These are phyloP conservation scores for Scheffersomyces amazonensis DNA, from an alignment of 805 yeast genomes.

Conservation along the genomic window DNA sequence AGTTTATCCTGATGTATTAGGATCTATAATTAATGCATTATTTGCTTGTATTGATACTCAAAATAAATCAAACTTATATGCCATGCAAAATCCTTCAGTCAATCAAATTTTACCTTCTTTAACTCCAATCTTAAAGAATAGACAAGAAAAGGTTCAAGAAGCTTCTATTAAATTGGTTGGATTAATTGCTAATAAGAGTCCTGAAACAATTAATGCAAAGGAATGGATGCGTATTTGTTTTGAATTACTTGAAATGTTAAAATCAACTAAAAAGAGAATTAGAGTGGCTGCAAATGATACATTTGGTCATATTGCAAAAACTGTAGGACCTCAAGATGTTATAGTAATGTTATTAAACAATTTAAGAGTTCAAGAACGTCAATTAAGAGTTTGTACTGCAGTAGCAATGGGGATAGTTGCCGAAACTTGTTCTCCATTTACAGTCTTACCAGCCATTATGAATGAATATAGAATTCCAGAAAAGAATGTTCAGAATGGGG, in stretches of 20 bases:
- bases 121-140: constrained; percentile 86
- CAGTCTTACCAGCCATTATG: constrained; percentile 92
- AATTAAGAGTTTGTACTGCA: constrained; percentile 92
- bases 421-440: constrained; percentile 86
- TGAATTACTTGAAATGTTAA: constrained; percentile 84
- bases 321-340: constrained; percentile 96
- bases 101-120: constrained; percentile 80
- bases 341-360: constrained; percentile 79
- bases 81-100: constrained; percentile 62
- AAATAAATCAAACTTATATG: constrained; percentile 56
- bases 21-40: constrained; percentile 76
- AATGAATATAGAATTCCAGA: constrained; percentile 93
- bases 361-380: constrained; percentile 91
- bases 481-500: constrained; percentile 92
- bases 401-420: constrained; percentile 98
- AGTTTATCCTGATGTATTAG: constrained; percentile 89
- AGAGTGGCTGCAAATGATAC: constrained; percentile 85
- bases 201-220: constrained; percentile 80
- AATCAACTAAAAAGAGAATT: constrained; percentile 72
- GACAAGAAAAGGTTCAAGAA: constrained; percentile 89
- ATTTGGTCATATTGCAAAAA: constrained; percentile 86
- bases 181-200: constrained; percentile 71
- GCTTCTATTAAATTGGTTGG: constrained; percentile 78
- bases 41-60: constrained; percentile 57
- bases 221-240: constrained; percentile 98